Evolutionary conservation across 345 rosid genomes (phyloP).

Genomic region (Linum usitatissimum): DNA sequence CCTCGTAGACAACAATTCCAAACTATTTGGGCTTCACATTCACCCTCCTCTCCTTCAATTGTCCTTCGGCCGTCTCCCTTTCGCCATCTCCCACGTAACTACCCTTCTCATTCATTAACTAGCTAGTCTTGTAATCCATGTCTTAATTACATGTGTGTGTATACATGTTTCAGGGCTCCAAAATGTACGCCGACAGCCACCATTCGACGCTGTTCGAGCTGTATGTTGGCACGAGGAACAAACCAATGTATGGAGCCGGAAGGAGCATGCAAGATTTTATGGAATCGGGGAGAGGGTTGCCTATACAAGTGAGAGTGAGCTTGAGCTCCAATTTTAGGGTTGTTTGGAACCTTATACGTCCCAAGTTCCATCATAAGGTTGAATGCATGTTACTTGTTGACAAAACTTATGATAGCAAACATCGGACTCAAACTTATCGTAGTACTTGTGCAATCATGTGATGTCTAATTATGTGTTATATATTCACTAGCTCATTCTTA

Average conservation of each 20-base stretch:
- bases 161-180: conserved; percentile 29
- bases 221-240: conserved; percentile 46
- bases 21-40: conserved; percentile 64
- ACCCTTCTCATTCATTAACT: neutral
- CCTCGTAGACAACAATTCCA: conserved; percentile 60
- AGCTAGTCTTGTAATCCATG: too few species aligned
- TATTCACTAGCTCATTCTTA: too few species aligned
- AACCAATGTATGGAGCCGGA: conserved; percentile 82
- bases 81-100: conserved; percentile 49
- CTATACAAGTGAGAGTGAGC: conserved; percentile 33
- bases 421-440: conserved; percentile 25
- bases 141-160: too few species aligned
- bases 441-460: conserved; percentile 28
- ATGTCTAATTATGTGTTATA: too few species aligned
- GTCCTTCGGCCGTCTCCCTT: conserved; percentile 47
- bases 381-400: conserved; percentile 42
- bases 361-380: conserved; percentile 38
- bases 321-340: conserved; percentile 40
- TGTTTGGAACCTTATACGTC: conserved; percentile 46
- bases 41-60: conserved; percentile 44
- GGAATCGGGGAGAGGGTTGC: conserved; percentile 54
- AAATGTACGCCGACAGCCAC: conserved; percentile 39
- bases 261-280: conserved; percentile 67
- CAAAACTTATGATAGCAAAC: conserved; percentile 23
- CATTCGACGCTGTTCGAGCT: conserved; percentile 31